A percentile compares a stretch with the other conserved stretches of the same genome.
These are phyloP conservation scores for Globisporangium takayamanum DNA, from an alignment of 352 stramenopile genomes.

Conservation along the genomic window DNA sequence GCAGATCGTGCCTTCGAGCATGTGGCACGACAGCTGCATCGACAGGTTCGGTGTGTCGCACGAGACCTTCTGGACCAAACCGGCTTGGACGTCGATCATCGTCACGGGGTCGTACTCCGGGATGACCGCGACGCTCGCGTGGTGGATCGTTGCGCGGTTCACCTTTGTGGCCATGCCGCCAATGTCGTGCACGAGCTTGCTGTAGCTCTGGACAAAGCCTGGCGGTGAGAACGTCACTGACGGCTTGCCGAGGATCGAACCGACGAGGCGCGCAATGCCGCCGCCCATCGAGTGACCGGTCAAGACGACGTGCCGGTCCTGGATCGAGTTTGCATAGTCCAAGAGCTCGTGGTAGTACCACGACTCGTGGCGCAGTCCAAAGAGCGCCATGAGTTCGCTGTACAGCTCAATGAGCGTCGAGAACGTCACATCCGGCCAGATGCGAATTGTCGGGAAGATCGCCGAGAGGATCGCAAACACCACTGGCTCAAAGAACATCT, in stretches of 20 bases:
- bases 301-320: slow-evolving; percentile 76
- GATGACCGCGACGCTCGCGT: slow-evolving; percentile 79
- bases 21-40: slow-evolving; percentile 88
- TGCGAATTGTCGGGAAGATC: slow-evolving; percentile 89
- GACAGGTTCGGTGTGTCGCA: slow-evolving; percentile 83
- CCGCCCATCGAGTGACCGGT: slow-evolving; percentile 88
- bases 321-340: slow-evolving; percentile 73
- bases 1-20: slow-evolving; percentile 87
- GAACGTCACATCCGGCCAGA: slow-evolving; percentile 87
- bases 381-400: slow-evolving; percentile 80
- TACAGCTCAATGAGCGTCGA: slow-evolving; percentile 84
- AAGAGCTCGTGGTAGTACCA: slow-evolving; percentile 87
- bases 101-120: slow-evolving; percentile 86
- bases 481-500: slow-evolving; percentile 89
- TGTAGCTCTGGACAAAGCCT: slow-evolving; percentile 84
- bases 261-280: slow-evolving; percentile 80
- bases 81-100: slow-evolving; percentile 85
- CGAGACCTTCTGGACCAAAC: slow-evolving; percentile 88
- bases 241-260: slow-evolving; percentile 61
- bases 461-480: slow-evolving; percentile 85
- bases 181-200: slow-evolving; percentile 82
- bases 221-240: slow-evolving; percentile 86
- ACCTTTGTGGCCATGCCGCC: slow-evolving; percentile 9
- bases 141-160: slow-evolving; percentile 66
- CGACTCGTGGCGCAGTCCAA: slow-evolving; percentile 83